phyloP scores from a whole-genome alignment of 257 asterid genomes.

The Scutellaria galericulata region DNA sequence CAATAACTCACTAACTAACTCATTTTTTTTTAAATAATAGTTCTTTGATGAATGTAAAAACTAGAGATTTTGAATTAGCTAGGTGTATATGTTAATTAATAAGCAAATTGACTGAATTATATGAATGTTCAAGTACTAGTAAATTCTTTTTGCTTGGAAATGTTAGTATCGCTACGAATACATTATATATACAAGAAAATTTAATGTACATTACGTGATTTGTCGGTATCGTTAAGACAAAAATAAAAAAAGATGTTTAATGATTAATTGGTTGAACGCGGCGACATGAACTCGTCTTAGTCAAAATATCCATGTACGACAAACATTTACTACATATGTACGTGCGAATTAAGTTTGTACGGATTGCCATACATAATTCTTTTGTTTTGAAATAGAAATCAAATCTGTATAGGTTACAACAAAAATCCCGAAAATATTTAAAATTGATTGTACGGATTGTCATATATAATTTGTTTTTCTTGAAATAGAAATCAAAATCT shows the following conservation, averaged over 20 bases:
- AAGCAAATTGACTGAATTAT: neutral
- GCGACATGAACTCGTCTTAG: neutral
- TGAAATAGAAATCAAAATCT: slow-evolving; percentile 23
- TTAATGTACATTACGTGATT: neutral
- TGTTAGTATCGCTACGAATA: neutral
- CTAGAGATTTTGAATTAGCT: neutral
- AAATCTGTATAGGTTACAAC: neutral
- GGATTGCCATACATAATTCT: neutral
- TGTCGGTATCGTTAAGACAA: neutral
- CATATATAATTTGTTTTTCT: neutral
- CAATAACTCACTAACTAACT: neutral
- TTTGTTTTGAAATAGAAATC: slow-evolving; percentile 25
- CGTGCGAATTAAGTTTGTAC: neutral
- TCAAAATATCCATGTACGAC: neutral
- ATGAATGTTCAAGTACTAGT: neutral
- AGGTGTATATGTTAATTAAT: neutral
- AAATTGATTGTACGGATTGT: no score
- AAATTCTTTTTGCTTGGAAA: neutral
- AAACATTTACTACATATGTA: neutral
- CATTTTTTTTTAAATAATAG: neutral
- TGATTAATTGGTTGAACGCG: neutral
- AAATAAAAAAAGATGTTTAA: neutral
- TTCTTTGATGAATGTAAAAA: neutral
- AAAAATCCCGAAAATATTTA: neutral
- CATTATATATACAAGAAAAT: neutral